Percentiles rank a stretch among this genome's conserved stretches.
These are phyloP conservation scores for Adansonia digitata DNA, from an alignment of 345 rosid genomes.

Conservation along the genomic window DNA sequence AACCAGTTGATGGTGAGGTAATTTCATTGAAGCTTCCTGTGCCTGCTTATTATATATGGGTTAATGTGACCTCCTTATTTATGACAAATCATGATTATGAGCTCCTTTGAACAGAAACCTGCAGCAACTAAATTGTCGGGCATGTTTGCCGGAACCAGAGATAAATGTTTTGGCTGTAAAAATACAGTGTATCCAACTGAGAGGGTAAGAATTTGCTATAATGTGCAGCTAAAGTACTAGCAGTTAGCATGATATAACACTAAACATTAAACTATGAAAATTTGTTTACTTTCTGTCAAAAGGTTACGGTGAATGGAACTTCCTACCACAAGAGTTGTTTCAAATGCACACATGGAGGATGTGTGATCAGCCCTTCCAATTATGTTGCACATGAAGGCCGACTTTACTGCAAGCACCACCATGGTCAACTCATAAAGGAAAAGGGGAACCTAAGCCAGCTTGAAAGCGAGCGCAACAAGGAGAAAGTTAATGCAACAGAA, in stretches of 20 bases:
- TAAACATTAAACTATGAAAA: not conserved
- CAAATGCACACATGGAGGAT: conserved; percentile 99
- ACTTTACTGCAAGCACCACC: conserved; percentile 97
- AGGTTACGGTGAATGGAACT: conserved; percentile 97
- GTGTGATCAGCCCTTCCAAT: conserved; percentile 87
- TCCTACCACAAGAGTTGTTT: conserved; percentile 94
- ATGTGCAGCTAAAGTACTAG: not conserved
- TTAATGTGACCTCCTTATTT: not conserved
- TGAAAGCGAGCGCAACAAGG: conserved; percentile 61
- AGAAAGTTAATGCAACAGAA: conserved; percentile 30
- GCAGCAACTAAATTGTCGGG: conserved; percentile 65
- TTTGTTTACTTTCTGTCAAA: conserved; percentile 2
- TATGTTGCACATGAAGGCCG: conserved; percentile 93
- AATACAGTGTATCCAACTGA: conserved; percentile 88
- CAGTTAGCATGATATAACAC: not conserved
- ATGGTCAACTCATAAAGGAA: conserved; percentile 85
- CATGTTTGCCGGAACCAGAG: conserved; percentile 93
- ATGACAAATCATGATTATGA: not conserved
- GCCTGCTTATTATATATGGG: not conserved
- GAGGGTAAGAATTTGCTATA: conserved; percentile 45
- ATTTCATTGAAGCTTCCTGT: conserved; percentile 6
- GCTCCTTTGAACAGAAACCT: conserved; percentile 55
- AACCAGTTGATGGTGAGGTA: conserved; percentile 78
- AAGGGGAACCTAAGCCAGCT: conserved; percentile 96
- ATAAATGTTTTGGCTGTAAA: conserved; percentile 83